Evolutionary conservation across 352 stramenopile species (phyloP), one percentile per base, ranked within the genome.

Genomic region (Phytopythium kandeliae): DNA sequence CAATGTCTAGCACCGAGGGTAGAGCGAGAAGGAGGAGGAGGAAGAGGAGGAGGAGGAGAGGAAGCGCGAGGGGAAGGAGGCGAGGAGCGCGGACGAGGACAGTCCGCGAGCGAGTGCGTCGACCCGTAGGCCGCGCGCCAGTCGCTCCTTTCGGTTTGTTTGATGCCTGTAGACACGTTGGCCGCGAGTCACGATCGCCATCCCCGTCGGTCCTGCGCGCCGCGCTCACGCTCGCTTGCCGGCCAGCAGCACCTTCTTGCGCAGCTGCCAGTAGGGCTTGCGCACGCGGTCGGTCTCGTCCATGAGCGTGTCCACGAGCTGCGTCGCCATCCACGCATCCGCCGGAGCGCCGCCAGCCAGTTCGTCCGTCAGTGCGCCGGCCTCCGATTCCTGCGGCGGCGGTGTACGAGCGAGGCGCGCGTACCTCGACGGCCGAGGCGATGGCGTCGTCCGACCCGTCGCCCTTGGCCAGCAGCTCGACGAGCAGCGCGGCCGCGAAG

Each of bases 241-340:
- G 24, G 51, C 51, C 47, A 28, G 26, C 26, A 50, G 44, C 44
- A 50, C 68, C 12, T 60, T 59, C 51, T 81, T 73, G 48, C 80
- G 78, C 53, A 86, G 86, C 40, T 70, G 51, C 80, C 81, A 94
- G 59, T 92, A 94, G 21, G 80, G 59, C 35, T 75, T 76, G 28
- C 83, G 78, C 25, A 88, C 69, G 13, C 68, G 65, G 51, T 94
- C 83, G n/a, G 71, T 86, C 12, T 89, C 75, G 34, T 78, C 76
- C 64, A 83, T 80, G 40, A 94, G 60, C 42, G 63, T 83, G 33
- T 87, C 65, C 22, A 91, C 33, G 8, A 92, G 65, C 62, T 92
- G 60, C 15, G n/a, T n/a, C n/a, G n/a, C n/a, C 1, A n/a, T 41
- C 28, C 5, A 30, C 12, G n/a, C n/a, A n/a, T n/a, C n/a, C n/a